Evolutionary conservation across 352 stramenopile genomes (phyloP).

Genomic region (Phytophthora nicotianae): DNA sequence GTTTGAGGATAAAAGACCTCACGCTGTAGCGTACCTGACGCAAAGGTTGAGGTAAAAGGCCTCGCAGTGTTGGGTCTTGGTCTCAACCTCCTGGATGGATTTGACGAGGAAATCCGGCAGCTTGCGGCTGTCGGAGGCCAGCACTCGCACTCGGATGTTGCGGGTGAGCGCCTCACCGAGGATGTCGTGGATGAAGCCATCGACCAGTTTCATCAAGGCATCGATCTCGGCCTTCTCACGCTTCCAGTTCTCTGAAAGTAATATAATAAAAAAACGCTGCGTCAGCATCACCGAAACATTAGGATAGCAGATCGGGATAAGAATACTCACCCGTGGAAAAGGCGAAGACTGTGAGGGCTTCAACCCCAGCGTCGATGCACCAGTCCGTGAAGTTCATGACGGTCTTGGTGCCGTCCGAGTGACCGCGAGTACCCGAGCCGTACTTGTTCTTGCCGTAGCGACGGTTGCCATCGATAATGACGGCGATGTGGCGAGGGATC

Average conservation of each 20-base stretch:
- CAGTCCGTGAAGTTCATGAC: slow-evolving; percentile 96
- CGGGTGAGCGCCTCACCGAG: slow-evolving; percentile 87
- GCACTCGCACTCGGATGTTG: slow-evolving; percentile 91
- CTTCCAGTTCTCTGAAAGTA: slow-evolving; percentile 93
- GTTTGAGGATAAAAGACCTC: neutral
- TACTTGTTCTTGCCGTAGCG: slow-evolving; percentile 92
- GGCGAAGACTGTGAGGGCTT: slow-evolving; percentile 93
- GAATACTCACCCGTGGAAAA: slow-evolving; percentile 89
- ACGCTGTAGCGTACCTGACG: slow-evolving; percentile 46
- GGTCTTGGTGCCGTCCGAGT: slow-evolving; percentile 94
- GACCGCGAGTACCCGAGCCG: slow-evolving; percentile 81
- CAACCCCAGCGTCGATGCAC: slow-evolving; percentile 92
- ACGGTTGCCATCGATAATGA: slow-evolving; percentile 98
- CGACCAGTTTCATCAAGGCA: slow-evolving; percentile 94
- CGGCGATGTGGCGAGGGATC: slow-evolving; percentile 91
- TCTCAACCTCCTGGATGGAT: slow-evolving; percentile 80
- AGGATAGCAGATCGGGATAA: neutral
- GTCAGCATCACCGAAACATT: slow-evolving; percentile 11
- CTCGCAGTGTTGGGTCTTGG: slow-evolving; percentile 85
- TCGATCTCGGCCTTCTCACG: slow-evolving; percentile 88
- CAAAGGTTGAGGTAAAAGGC: slow-evolving; percentile 86
- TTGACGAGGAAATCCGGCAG: slow-evolving; percentile 64
- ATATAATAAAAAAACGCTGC: neutral
- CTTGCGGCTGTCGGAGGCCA: slow-evolving; percentile 79
- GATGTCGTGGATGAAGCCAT: slow-evolving; percentile 93